A percentile compares a stretch with the other conserved stretches of the same genome.
phyloP scores from a whole-genome alignment of 1,139 yeast species.

The Meyerozyma carpophila region DNA sequence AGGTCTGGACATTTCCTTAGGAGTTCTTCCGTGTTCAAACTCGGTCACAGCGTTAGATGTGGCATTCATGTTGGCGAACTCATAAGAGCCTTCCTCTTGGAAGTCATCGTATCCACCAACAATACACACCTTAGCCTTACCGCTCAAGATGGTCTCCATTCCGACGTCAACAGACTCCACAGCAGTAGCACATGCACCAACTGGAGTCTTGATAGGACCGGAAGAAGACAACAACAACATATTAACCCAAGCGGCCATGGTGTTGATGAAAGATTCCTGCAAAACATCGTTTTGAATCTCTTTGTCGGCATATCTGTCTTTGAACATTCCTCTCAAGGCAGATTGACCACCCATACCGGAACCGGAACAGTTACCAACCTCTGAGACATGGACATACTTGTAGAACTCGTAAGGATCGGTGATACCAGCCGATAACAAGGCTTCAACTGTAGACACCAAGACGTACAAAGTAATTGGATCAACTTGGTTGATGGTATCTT shows the following conservation, averaged over 20 bases:
- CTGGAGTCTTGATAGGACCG: slow-evolving; percentile 98
- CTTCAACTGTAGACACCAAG: slow-evolving; percentile 92
- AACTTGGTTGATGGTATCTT: slow-evolving; percentile 88
- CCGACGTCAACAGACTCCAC: slow-evolving; percentile 96
- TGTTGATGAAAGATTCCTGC: slow-evolving; percentile 97
- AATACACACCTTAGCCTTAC: slow-evolving; percentile 91
- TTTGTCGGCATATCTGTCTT: slow-evolving; percentile 83
- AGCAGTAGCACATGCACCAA: slow-evolving; percentile 99
- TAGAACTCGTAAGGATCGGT: slow-evolving; percentile 98
- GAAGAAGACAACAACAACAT: slow-evolving; percentile 96
- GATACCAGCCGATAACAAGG: slow-evolving; percentile 87
- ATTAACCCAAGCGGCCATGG: slow-evolving; percentile 99
- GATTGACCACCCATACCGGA: slow-evolving; percentile 99
- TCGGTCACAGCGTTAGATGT: slow-evolving; percentile 87
- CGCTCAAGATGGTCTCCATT: slow-evolving; percentile 84
- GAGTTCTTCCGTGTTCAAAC: slow-evolving; percentile 93
- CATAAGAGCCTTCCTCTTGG: slow-evolving; percentile 98
- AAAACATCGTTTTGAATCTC: slow-evolving; percentile 96
- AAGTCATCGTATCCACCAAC: slow-evolving; percentile 99
- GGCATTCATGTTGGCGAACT: slow-evolving; percentile 98
- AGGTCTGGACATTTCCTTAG: slow-evolving; percentile 98
- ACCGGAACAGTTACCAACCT: slow-evolving; percentile 98
- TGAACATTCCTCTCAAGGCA: slow-evolving; percentile 97
- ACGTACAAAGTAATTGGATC: slow-evolving; percentile 93
- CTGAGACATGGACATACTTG: slow-evolving; percentile 96